A percentile compares a stretch with the other conserved stretches of the same genome.
Evolutionary conservation across 2,329 filamentous ascomycete species (phyloP).

Genomic region (Zopfia rhizophila): DNA sequence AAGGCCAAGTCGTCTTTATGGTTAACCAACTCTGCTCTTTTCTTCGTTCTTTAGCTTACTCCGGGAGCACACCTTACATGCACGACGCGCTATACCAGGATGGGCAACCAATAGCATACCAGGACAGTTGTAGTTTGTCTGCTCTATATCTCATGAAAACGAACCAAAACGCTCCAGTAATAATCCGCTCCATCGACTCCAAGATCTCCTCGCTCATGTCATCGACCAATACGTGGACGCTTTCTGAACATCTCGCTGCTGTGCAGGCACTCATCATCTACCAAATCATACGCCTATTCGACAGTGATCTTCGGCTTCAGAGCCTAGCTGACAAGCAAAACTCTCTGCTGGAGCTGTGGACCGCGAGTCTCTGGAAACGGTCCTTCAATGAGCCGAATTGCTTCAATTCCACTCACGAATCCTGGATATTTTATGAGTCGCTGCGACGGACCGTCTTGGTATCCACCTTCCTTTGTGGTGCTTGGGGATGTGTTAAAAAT

Average conservation of each 20-base stretch:
- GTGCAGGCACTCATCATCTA: conserved; percentile 46
- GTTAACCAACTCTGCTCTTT: conserved; percentile 27
- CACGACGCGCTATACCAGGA: conserved; percentile 34
- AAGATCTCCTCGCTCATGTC: conserved; percentile 32
- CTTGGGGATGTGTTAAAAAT: conserved; percentile 29
- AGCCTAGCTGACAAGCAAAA: conserved; percentile 29
- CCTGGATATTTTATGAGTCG: conserved; percentile 42
- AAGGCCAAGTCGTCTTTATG: conserved; percentile 26
- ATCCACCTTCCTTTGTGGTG: conserved; percentile 38
- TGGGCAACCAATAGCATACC: conserved; percentile 35
- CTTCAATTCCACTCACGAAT: conserved; percentile 19
- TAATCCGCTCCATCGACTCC: conserved; percentile 29
- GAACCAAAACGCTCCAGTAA: conserved; percentile 25
- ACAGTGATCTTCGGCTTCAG: conserved; percentile 29
- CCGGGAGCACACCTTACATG: conserved; percentile 36
- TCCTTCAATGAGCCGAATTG: conserved; percentile 28
- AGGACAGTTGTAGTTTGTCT: conserved; percentile 36
- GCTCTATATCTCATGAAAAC: conserved; percentile 40
- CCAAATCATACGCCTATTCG: conserved; percentile 44
- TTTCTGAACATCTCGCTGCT: conserved; percentile 41
- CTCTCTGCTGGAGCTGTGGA: conserved; percentile 37
- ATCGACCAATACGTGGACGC: conserved; percentile 27
- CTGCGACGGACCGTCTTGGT: conserved; percentile 41
- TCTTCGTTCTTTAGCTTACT: conserved; percentile 32
- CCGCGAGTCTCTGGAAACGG: conserved; percentile 41